Base-by-base conservation (phyloP, 495 filamentous ascomycete species). In the Daldinia vernicosa region DNA sequence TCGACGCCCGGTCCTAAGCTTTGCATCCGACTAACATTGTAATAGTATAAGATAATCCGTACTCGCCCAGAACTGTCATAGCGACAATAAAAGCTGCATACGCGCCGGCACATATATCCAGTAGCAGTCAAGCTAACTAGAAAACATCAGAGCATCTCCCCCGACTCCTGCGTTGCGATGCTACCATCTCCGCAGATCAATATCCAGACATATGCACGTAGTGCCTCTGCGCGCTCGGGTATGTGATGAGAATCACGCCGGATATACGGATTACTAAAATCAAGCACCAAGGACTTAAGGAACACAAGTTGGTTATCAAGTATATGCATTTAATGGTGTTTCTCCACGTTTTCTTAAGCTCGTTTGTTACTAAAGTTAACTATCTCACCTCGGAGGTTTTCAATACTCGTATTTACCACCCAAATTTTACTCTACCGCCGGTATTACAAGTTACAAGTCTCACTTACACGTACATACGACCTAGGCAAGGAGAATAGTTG, bases 31-130 rank as follows among this genome's bases (percentile, higher is more conserved):
- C 56, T 63, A 40, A 9, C 7, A 26, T 24, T 47, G 60, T 53
- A 53, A 40, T 50, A 43, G 43, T 51, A 35, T 22, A 59, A 52
- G 30, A 39, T 45, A n/a, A n/a, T n/a, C n/a, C n/a, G n/a, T n/a
- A 58, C 17, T 59, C 45, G 32, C 24, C 22, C 22, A 39, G 56
- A 56, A 69, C 37, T 62, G 66, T 73, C 70, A 73, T 54, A 69
- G 70, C 70, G 66, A 73, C 40, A 69, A 66, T 66, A 59, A 54
- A 63, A 73, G 70, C 66, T 73, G 70, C 70, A 73, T 66, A 73
- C 19, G 65, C 56, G 40, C 51, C 50, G 22, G 22, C 50, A 32
- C 27, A 47, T 12, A 45, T 57, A 53, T 57, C 65, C 70, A 57
- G 66, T 69, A 15, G 65, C 26, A 56, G 26, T 24, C 19, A 17